A percentile compares a stretch with the other conserved stretches of the same genome.
Conservation (phyloP, 2,329 filamentous ascomycete genomes). For the Pseudocercospora pini-densiflorae region DNA sequence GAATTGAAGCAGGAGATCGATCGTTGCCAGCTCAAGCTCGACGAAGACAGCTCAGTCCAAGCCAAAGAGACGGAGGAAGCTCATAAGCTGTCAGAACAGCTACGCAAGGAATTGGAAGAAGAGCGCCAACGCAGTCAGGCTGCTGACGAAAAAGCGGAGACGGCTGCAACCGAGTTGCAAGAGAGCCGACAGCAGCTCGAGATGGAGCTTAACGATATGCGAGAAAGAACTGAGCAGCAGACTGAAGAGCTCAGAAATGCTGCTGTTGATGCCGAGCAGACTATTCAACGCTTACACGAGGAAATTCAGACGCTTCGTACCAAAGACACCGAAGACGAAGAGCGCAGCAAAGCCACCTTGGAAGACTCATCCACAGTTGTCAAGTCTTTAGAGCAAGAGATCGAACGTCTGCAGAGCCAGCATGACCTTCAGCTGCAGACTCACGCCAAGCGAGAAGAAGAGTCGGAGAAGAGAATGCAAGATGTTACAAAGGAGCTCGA, state of each 20-base stretch:
- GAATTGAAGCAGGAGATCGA: conserved; percentile 42
- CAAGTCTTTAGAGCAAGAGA: conserved; percentile 25
- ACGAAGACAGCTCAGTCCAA: conserved; percentile 39
- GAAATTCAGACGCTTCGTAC: conserved; percentile 21
- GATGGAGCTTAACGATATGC: conserved; percentile 22
- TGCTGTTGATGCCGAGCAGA: conserved; percentile 18
- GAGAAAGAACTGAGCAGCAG: conserved; percentile 23
- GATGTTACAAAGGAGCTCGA: conserved; percentile 24
- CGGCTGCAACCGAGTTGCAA: conserved; percentile 9
- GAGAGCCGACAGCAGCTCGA: conserved; percentile 18
- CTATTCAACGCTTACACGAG: conserved; percentile 21
- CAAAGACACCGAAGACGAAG: conserved; percentile 21
- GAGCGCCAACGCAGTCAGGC: conserved; percentile 22
- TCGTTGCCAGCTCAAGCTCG: conserved; percentile 39
- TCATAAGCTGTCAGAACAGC: conserved; percentile 25
- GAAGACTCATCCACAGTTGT: conserved; percentile 17
- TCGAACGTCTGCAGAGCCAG: conserved; percentile 18
- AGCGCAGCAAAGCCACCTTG: conserved; percentile 18
- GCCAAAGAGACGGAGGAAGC: conserved; percentile 34
- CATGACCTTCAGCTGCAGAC: conserved; percentile 23
- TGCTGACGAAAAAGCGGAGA: conserved; percentile 17
- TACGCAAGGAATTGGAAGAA: conserved; percentile 34
- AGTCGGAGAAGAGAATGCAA: conserved; percentile 11
- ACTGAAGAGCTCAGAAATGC: conserved; percentile 21
- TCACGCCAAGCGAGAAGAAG: conserved; percentile 17